Evolutionary conservation across 306 rosid species (phyloP).

Genomic region (Amphicarpaea edgeworthii): DNA sequence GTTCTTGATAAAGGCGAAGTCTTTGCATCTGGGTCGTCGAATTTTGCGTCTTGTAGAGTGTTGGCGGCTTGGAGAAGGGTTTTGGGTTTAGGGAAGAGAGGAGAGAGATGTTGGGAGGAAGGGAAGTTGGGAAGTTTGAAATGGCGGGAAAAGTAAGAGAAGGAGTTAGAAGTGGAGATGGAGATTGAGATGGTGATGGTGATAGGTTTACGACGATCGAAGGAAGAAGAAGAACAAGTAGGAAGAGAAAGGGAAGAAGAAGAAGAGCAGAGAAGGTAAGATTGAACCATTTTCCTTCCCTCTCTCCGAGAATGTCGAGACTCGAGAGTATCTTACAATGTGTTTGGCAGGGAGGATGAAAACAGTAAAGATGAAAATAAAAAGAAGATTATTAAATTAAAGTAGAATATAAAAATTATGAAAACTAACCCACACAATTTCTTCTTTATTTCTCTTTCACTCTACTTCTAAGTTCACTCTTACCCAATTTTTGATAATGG

Average conservation of each 20-base stretch:
- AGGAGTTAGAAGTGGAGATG: conserved; percentile 31
- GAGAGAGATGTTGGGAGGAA: conserved; percentile 38
- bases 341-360: no score
- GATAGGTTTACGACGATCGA: conserved; percentile 49
- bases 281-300: conserved; percentile 32
- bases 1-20: conserved; percentile 54
- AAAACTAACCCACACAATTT: no score
- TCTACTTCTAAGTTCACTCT: no score
- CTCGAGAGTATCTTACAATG: no score
- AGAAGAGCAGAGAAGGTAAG: conserved; percentile 59
- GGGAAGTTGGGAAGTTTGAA: conserved; percentile 32
- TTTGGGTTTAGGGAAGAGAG: conserved; percentile 42
- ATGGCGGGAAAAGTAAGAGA: conserved; percentile 34
- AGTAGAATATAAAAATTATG: no score
- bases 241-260: conserved; percentile 34
- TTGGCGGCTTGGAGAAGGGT: conserved; percentile 39
- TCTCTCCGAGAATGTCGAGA: not conserved
- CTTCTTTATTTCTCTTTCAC: no score
- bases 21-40: conserved; percentile 49
- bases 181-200: not conserved
- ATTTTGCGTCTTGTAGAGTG: conserved; percentile 24
- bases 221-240: conserved; percentile 29
- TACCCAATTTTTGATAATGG: no score
- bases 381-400: no score
- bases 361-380: no score